Conservation (phyloP, 2,329 filamentous ascomycete genomes). For the Phialemonium atrogriseum region DNA sequence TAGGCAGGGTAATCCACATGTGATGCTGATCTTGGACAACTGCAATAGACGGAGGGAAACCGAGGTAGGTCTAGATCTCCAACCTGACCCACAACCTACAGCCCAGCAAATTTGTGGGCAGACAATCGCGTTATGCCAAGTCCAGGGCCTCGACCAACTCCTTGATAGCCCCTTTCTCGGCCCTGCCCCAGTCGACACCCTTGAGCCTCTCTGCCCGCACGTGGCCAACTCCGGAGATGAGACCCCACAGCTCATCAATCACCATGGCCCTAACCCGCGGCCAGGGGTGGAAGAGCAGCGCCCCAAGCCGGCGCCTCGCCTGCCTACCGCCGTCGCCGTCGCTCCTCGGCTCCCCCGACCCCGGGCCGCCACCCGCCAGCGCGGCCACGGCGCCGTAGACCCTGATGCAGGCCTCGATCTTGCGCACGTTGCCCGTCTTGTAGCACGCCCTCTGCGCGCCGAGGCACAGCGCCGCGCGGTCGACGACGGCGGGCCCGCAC, state of each 20-base stretch:
- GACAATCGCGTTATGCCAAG: conserved; percentile 19
- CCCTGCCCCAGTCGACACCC: conserved; percentile 49
- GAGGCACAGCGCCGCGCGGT: conserved; percentile 54
- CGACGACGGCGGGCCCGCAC: conserved; percentile 21
- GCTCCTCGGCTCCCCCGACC: conserved; percentile 10
- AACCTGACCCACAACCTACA: no score
- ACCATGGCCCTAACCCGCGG: conserved; percentile 58
- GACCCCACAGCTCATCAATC: conserved; percentile 51
- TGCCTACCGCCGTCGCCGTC: conserved; percentile 38
- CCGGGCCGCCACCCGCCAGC: conserved; percentile 10
- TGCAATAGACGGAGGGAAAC: no score
- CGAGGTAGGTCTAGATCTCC: no score
- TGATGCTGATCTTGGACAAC: no score
- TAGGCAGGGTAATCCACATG: no score
- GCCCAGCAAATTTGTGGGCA: no score
- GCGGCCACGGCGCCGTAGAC: conserved; percentile 65
- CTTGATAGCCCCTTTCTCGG: conserved; percentile 38
- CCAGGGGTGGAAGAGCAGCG: conserved; percentile 74
- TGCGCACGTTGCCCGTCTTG: conserved; percentile 73
- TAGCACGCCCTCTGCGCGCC: conserved; percentile 71
- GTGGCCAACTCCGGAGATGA: conserved; percentile 21
- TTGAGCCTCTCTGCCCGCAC: conserved; percentile 28
- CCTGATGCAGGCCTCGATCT: conserved; percentile 71
- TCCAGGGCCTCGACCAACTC: conserved; percentile 33
- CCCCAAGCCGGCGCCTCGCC: conserved; percentile 60